phyloP scores from a whole-genome alignment of 75 land plant species.

The Selaginella tamariscina region DNA sequence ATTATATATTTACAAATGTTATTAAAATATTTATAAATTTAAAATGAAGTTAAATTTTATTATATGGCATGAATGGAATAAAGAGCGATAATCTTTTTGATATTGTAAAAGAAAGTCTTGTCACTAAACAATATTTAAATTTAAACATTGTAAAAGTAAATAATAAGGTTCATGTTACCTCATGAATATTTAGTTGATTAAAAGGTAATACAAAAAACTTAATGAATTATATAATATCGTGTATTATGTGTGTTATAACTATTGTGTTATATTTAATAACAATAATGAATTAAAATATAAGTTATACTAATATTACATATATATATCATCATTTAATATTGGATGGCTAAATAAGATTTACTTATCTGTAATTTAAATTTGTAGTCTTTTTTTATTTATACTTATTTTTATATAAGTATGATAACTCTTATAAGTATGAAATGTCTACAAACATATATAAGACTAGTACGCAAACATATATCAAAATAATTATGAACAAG shows the following conservation, averaged over 20 bases:
- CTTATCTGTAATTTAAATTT: background rate
- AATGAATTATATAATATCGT: background rate
- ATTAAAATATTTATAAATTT: too few species aligned
- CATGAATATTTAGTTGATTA: background rate
- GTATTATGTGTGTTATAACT: background rate
- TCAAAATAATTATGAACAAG: too few species aligned
- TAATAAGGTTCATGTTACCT: background rate
- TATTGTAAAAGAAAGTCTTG: slow-evolving; percentile 66
- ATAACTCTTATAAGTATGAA: slow-evolving; percentile 36
- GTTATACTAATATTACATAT: too few species aligned
- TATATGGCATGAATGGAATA: slow-evolving; percentile 24
- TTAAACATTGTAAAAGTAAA: slow-evolving; percentile 45
- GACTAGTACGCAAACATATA: background rate
- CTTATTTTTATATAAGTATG: too few species aligned
- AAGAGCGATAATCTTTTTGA: slow-evolving; percentile 36
- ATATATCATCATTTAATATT: background rate
- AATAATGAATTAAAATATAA: background rate
- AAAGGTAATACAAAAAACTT: background rate
- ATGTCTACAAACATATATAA: background rate
- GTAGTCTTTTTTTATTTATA: too few species aligned
- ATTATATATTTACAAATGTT: too few species aligned
- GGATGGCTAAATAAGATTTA: background rate
- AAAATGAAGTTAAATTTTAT: too few species aligned
- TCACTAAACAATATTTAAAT: slow-evolving; percentile 81
- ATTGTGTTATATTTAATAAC: slow-evolving; percentile 6